These are phyloP conservation scores for Mrakia blollopis DNA, from an alignment of 768 basidiomycete genomes.

Conservation along the genomic window DNA sequence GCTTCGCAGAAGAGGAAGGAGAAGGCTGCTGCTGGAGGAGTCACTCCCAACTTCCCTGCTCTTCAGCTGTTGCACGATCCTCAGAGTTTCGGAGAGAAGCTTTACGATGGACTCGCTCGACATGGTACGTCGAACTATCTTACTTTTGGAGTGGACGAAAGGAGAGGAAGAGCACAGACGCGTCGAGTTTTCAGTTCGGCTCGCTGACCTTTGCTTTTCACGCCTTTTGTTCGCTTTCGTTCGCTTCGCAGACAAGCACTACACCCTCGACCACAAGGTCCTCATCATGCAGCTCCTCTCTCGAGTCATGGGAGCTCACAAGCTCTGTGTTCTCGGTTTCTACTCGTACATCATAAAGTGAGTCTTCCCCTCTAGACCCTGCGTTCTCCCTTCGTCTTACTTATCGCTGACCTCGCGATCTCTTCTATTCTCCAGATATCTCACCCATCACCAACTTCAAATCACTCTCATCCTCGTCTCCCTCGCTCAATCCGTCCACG, in stretches of 20 bases:
- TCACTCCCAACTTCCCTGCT: conserved; percentile 71
- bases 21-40: conserved; percentile 40
- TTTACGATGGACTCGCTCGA: conserved; percentile 73
- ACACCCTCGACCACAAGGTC: conserved; percentile 93
- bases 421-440: conserved; percentile 56
- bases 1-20: conserved; percentile 42
- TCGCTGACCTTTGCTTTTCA: not conserved
- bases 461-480: conserved; percentile 89
- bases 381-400: not conserved
- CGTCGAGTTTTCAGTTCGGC: not conserved
- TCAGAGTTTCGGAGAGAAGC: conserved; percentile 88
- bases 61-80: conserved; percentile 90
- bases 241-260: conserved; percentile 70
- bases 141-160: too few relatives aligned
- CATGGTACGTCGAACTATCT: conserved; percentile 48
- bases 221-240: not conserved
- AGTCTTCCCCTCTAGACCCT: conserved; percentile 21
- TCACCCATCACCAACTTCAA: conserved; percentile 83
- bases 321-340: conserved; percentile 85
- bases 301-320: conserved; percentile 86
- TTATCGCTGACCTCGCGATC: not conserved
- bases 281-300: conserved; percentile 94
- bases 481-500: conserved; percentile 90
- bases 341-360: conserved; percentile 83
- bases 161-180: not conserved